Evolutionary conservation across 129 eudicot genomes (phyloP).

Genomic region (Saposhnikovia divaricata): DNA sequence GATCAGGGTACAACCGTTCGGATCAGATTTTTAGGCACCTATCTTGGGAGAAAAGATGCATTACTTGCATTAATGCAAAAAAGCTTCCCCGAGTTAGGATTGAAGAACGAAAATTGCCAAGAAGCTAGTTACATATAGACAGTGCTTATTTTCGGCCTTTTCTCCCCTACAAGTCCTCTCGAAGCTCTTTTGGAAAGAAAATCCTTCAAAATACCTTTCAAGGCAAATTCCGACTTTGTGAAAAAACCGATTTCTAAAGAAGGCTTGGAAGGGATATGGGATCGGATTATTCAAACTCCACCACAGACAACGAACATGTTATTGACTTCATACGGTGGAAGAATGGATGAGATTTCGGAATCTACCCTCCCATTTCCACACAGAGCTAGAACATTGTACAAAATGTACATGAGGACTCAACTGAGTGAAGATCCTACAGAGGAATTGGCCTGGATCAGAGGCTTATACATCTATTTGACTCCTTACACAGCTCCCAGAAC

Average conservation of each 20-base stretch:
- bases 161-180: neutral
- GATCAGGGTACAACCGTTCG: neutral
- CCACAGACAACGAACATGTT: neutral
- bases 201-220: neutral
- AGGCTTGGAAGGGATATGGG: conserved; percentile 2
- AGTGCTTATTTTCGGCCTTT: neutral
- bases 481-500: conserved; percentile 6
- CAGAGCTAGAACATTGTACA: conserved; percentile 9
- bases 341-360: conserved; percentile 5
- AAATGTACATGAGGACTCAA: conserved; percentile 1
- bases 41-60: neutral
- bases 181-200: neutral
- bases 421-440: neutral
- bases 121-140: neutral
- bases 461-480: neutral
- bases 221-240: conserved; percentile 5
- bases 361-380: conserved; percentile 1
- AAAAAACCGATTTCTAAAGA: conserved; percentile 8
- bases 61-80: neutral
- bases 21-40: neutral
- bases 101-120: neutral
- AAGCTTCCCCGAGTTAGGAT: neutral
- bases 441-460: neutral
- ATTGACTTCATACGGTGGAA: conserved; percentile 1
- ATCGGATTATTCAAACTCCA: neutral